phyloP scores from a whole-genome alignment of 169 alveolate genomes.

The Plasmodium chabaudi region DNA sequence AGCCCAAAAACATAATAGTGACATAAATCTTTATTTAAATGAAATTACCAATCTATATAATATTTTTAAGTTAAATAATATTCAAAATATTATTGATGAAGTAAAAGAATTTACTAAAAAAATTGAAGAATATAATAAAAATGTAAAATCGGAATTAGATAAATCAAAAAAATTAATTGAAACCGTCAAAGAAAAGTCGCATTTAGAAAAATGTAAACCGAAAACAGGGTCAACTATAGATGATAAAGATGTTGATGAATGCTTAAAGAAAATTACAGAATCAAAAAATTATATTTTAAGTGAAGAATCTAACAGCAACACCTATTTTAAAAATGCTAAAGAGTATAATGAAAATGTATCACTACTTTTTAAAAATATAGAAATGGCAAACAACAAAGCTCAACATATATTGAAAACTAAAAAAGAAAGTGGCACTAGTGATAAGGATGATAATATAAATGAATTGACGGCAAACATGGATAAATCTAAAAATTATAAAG shows the following conservation, averaged over 20 bases:
- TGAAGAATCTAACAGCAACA: background rate
- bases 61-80: background rate
- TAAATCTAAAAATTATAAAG: background rate
- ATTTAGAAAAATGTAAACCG: background rate
- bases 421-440: background rate
- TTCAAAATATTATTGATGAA: background rate
- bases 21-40: background rate
- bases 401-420: background rate
- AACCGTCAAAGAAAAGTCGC: background rate
- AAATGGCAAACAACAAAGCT: background rate
- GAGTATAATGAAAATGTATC: constrained; percentile 9
- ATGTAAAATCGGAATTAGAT: background rate
- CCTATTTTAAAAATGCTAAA: background rate
- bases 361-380: background rate
- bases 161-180: background rate
- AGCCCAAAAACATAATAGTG: background rate
- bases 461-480: background rate
- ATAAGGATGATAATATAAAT: background rate
- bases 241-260: background rate
- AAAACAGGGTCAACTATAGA: background rate
- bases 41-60: background rate
- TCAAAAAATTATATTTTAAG: background rate
- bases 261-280: background rate
- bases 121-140: background rate
- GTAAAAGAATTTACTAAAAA: background rate